Base-by-base conservation (phyloP, 2,329 filamentous ascomycete species). In the Byssothecium circinans region DNA sequence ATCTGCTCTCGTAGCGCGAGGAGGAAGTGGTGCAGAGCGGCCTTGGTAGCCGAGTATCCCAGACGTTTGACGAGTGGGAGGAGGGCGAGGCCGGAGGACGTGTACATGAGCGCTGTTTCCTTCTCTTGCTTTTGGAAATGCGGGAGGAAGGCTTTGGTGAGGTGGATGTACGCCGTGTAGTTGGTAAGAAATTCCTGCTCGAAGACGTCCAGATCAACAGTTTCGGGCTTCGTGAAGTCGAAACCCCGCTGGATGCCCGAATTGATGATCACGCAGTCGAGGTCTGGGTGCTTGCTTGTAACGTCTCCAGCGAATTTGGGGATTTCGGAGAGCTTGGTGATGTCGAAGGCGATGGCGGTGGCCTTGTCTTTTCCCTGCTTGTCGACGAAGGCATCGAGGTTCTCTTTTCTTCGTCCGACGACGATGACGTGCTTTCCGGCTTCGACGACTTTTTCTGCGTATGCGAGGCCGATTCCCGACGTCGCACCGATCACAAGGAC, bases 11-110 rank as follows among this genome's bases (percentile, higher is more conserved):
- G 74, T 27, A 82, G 67, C 5, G 70, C 71, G 4, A 82, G 68
- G 18, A 81, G 72, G 64, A 78, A 79, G 52, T 79, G 76, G 53
- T 82, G 79, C 39, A 82, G 60, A 0, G 79, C 80, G 0, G 80
- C 80, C 61, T 82, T 82, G 30, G 75, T 74, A 1, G 80, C 79
- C 50, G 76, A 79, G 64, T 82, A 82, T 57, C 80, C 80, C 0
- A 74, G 69, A 19, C 74, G 76, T 15, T 72, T 68, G 7, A 73
- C 56, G 25, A 78, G 68, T 0, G 80, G 80, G 3, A 80, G 67
- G 2, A 81, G 60, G 1, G 75, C 78, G 25, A 82, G 69, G 2
- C 74, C 74, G 0, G 78, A 80, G 0, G 78, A 78, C 0, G 78
- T 80, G 64, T 78, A 70, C 45, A 75, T 64, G 65, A 76, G 62